Evolutionary conservation across 78 protist genomes (phyloP).

Genomic region (slime mould (Dictyostelium discoideum)): dicty_2.7 NC_007090.3:3371501-3372000

Average conservation of each 20-base stretch:
- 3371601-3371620: too few relatives aligned
- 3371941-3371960: neutral
- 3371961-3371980: neutral
- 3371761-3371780: neutral
- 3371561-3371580: too few relatives aligned
- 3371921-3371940: neutral
- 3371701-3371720: too few relatives aligned
- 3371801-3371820: neutral
- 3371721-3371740: neutral
- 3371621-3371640: neutral
- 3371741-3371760: neutral
- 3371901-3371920: neutral
- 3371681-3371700: too few relatives aligned
- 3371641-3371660: neutral
- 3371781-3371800: neutral
- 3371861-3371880: neutral
- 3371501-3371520: neutral
- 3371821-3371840: neutral
- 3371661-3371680: too few relatives aligned
- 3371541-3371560: too few relatives aligned
- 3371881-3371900: neutral
- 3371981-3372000: neutral
- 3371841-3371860: neutral
- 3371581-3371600: too few relatives aligned
- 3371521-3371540: too few relatives aligned